Evolutionary conservation across 176 grass and related monocot genomes (phyloP).

Genomic region (Carex littledalei): DNA sequence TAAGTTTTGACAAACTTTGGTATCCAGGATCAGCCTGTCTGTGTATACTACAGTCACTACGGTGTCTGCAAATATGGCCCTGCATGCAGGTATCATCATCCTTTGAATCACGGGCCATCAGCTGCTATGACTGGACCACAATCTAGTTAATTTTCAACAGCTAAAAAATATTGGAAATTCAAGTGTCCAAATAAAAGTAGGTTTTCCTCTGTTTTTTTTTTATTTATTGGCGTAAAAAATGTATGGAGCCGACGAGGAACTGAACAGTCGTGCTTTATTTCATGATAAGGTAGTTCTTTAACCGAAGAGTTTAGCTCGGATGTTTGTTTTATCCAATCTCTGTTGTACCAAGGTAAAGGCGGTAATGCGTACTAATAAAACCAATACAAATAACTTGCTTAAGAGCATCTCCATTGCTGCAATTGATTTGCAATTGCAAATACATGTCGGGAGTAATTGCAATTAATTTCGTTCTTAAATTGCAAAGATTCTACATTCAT

Average conservation of each 20-base stretch:
- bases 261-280: background rate
- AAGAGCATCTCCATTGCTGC: no score
- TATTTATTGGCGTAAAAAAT: background rate
- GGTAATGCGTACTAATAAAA: background rate
- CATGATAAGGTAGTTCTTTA: background rate
- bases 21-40: constrained; percentile 73
- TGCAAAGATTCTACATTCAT: no score
- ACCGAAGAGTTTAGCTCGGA: background rate
- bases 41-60: constrained; percentile 56
- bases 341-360: background rate
- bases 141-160: constrained; percentile 33
- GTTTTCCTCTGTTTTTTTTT: background rate
- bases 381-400: background rate
- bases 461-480: no score
- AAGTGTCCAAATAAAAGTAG: background rate
- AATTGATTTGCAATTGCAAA: no score
- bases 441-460: no score
- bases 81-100: constrained; percentile 71
- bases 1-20: background rate
- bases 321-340: background rate
- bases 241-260: background rate
- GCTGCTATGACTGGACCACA: constrained; percentile 35
- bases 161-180: constrained; percentile 13
- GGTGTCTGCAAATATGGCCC: constrained; percentile 76
- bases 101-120: constrained; percentile 42